These are phyloP conservation scores for Aspergillus aculeatinus DNA, from an alignment of 2,329 filamentous ascomycete genomes.

Conservation along the genomic window DNA sequence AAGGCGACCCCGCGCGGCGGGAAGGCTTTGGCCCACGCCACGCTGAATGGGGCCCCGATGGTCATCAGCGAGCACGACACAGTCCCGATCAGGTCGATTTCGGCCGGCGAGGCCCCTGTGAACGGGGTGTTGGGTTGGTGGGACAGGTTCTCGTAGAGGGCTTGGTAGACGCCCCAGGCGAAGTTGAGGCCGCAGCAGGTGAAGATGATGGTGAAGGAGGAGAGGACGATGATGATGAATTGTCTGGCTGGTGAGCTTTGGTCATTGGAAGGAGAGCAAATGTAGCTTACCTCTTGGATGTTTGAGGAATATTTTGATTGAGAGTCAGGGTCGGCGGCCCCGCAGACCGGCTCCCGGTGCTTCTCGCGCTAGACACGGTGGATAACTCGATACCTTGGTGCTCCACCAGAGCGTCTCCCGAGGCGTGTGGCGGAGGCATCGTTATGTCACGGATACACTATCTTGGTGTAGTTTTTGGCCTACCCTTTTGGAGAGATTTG, in stretches of 20 bases:
- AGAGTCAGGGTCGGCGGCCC: not conserved
- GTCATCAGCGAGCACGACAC: constrained; percentile 38
- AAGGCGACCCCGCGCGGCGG: constrained; percentile 31
- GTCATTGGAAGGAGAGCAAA: not conserved
- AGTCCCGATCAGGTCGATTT: constrained; percentile 43
- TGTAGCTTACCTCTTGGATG: not conserved
- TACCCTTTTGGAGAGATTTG: no score
- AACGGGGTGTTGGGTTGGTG: constrained; percentile 33
- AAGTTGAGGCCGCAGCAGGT: constrained; percentile 41
- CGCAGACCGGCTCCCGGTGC: not conserved
- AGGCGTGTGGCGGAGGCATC: not conserved
- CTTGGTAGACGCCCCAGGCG: constrained; percentile 44
- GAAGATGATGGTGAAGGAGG: constrained; percentile 25
- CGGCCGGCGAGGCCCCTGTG: constrained; percentile 33
- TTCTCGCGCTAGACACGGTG: not conserved
- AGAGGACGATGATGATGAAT: not conserved
- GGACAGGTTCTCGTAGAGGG: constrained; percentile 37
- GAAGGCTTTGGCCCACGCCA: constrained; percentile 36
- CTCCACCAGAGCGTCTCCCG: not conserved
- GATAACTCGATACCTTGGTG: not conserved
- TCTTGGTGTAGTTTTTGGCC: no score
- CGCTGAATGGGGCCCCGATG: constrained; percentile 35
- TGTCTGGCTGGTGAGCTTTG: not conserved
- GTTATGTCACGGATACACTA: not conserved
- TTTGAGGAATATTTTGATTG: not conserved